Base-by-base conservation (phyloP, 352 stramenopile species). In the Phytophthora sp. region DNA sequence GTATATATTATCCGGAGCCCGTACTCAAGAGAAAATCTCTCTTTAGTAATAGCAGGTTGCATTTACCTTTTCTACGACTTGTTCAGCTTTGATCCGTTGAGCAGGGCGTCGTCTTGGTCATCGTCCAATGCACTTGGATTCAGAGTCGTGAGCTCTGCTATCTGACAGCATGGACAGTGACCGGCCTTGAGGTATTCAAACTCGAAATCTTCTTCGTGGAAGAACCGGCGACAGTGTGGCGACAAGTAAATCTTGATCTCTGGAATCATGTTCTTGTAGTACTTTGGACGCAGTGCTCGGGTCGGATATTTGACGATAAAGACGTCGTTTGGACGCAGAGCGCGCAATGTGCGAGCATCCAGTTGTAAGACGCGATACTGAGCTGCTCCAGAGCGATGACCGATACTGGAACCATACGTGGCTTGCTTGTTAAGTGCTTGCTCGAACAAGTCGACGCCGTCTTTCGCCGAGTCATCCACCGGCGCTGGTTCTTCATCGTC, bases 191-290 rank as follows among this genome's bases (percentile, higher is more conserved):
- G 78, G 61, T 97, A 94, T 47, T 93, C 89, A 42, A 98, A 96
- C 79, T 98, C 95, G 64, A 98, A 98, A 73, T 98, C 93, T 70
- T 98, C 89, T 58, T 98, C 89, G 74, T 98, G 90, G 79, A 98
- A 98, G 56, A 98, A 98, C 41, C 84, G 82, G 45, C 93, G 88
- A 69, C 94, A 98, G 52, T 93, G 79, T 23, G 82, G 90, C 21
- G 86, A 98, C 45, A 97, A 71, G 61, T 95, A 78, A 33, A 98
- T 89, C 58, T 94, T 90, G 67, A 98, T 95, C 68, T 93, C 63
- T 11, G 56, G 88, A 60, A 98, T 94, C 89, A 98, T 98, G 80
- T 97, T 98, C 67, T 94, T 95, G 73, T 89, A 96, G 73, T 81
- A 97, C 41, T 85, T 88, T 16, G 66, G 65, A 36, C 86, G 80